These are phyloP conservation scores for Exophiala spinifera DNA, from an alignment of 2,329 filamentous ascomycete genomes.

Conservation along the genomic window DNA sequence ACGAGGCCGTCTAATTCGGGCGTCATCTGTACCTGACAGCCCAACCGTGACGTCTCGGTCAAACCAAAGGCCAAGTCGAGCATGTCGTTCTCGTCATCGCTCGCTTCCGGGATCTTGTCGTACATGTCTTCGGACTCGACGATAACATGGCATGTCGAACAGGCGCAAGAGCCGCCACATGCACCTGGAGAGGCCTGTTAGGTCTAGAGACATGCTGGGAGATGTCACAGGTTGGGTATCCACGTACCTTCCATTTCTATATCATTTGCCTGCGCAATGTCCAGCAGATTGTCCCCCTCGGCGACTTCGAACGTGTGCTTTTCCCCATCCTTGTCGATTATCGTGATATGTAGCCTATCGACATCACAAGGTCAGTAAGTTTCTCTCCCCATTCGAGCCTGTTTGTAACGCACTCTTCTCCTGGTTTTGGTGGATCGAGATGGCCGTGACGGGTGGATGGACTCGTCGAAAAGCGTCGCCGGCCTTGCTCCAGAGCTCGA, in stretches of 20 bases:
- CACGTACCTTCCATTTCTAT: conserved; percentile 85
- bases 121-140: conserved; percentile 70
- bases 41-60: conserved; percentile 78
- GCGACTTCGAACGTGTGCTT: conserved; percentile 74
- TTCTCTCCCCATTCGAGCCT: neutral
- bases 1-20: conserved; percentile 83
- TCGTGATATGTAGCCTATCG: conserved; percentile 76
- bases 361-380: conserved; percentile 5
- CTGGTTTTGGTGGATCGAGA: conserved; percentile 76
- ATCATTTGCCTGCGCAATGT: conserved; percentile 91
- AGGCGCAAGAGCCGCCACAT: conserved; percentile 90
- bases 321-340: conserved; percentile 84
- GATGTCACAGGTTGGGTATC: neutral
- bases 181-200: conserved; percentile 54
- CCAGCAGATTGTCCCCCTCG: conserved; percentile 87
- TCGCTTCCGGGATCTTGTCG: conserved; percentile 73
- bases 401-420: conserved; percentile 71
- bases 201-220: neutral
- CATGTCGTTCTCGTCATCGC: conserved; percentile 85
- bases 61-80: conserved; percentile 85
- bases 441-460: conserved; percentile 67
- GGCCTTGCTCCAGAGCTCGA: conserved; percentile 30
- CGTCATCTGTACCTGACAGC: conserved; percentile 88
- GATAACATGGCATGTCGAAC: conserved; percentile 89
- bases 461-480: conserved; percentile 64